phyloP scores from a whole-genome alignment of 208 protist genomes.

The Leishmania guyanensis region DNA sequence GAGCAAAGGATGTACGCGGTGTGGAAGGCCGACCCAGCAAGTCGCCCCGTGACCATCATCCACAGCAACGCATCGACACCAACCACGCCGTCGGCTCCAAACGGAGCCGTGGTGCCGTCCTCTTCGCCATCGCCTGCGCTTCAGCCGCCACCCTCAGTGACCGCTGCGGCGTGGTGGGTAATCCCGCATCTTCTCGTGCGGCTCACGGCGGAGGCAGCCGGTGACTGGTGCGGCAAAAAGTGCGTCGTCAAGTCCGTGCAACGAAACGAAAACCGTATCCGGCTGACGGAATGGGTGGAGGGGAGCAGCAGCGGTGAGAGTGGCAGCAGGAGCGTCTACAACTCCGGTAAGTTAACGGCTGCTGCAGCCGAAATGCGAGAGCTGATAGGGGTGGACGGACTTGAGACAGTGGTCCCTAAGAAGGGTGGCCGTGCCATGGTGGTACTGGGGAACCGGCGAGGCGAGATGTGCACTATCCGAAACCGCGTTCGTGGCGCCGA shows the following conservation, averaged over 20 bases:
- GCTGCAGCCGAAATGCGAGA: constrained; percentile 44
- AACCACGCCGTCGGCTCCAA: neutral
- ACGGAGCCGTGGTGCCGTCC: neutral
- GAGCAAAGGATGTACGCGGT: constrained; percentile 54
- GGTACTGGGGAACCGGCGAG: constrained; percentile 56
- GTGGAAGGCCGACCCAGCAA: constrained; percentile 77
- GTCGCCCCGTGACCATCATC: constrained; percentile 50
- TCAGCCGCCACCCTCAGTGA: neutral
- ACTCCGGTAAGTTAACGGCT: neutral
- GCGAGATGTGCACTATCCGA: constrained; percentile 63
- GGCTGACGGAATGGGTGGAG: constrained; percentile 36
- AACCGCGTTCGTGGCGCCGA: constrained; percentile 37
- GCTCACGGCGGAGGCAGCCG: constrained; percentile 55
- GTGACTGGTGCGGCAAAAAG: constrained; percentile 70
- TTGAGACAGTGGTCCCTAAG: constrained; percentile 82
- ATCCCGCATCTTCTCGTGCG: constrained; percentile 73
- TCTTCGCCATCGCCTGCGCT: neutral
- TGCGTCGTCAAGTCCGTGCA: constrained; percentile 57
- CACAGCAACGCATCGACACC: constrained; percentile 23
- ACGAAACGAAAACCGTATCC: constrained; percentile 56
- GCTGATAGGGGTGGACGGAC: constrained; percentile 52
- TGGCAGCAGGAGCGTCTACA: neutral
- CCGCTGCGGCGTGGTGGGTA: constrained; percentile 67
- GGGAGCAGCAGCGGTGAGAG: constrained; percentile 10
- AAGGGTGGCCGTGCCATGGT: constrained; percentile 63